Percentiles rank a stretch among this genome's conserved stretches.
Conservation (phyloP, 305 asterid species). For the Fraxinus xanthoxyloides region DNA sequence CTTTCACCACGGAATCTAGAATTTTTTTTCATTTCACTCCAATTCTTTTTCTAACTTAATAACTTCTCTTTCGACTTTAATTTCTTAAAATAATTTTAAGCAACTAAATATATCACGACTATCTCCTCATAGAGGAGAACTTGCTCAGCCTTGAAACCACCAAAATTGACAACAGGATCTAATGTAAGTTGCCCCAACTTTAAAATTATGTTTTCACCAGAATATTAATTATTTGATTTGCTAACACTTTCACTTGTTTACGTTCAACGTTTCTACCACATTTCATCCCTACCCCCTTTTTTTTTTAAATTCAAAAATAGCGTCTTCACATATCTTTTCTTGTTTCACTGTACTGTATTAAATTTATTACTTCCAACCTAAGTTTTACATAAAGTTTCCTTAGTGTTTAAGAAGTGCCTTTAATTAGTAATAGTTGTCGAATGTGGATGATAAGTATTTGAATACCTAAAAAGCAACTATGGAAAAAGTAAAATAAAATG, state of each 20-base stretch:
- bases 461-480: slow-evolving; percentile 38
- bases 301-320: not conserved
- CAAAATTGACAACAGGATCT: not conserved
- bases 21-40: not conserved
- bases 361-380: not conserved
- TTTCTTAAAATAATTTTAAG: not conserved
- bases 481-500: not conserved
- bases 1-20: not conserved
- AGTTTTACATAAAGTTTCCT: slow-evolving; percentile 38
- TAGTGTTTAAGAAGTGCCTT: slow-evolving; percentile 47
- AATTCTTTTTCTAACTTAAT: not conserved
- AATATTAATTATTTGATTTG: not conserved
- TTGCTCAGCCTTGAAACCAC: not conserved
- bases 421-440: slow-evolving; percentile 28
- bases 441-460: slow-evolving; percentile 21
- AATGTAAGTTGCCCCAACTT: not conserved
- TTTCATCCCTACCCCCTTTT: not conserved
- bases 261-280: not conserved
- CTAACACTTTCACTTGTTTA: not conserved
- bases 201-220: not conserved
- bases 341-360: not conserved
- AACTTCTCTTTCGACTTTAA: not conserved
- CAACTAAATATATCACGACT: not conserved
- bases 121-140: not conserved
- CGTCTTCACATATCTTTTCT: not conserved